Base-by-base conservation (phyloP, 2,329 filamentous ascomycete species). In the Fusarium ramigenum region DNA sequence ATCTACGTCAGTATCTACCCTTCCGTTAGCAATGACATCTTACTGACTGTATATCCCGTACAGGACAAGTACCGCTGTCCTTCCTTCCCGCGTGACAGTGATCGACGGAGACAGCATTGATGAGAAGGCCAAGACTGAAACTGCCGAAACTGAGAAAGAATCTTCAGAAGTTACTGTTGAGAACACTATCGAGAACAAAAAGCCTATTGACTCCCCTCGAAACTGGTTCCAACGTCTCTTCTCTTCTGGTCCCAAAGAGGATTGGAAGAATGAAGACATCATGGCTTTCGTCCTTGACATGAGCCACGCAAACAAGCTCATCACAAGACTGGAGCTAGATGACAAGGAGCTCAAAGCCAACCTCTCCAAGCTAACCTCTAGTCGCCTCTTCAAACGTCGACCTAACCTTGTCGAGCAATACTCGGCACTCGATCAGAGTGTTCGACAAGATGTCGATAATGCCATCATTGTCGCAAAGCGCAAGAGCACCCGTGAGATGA, bases 171-270 rank as follows among this genome's bases (percentile, higher is more conserved):
- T 12, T 19, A 9, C 1, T 6, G n/a, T 4, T 10, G 18, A 36
- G 19, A n/a, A 30, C 15, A 21, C 14, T 7, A 3, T 18, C 21
- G 7, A 19, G n/a, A 21, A 23, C 1, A 32, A 39, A 4, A 7
- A 25, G 10, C 2, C 14, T 12, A 10, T 19, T 5, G 1, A 9
- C 4, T 6, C 18, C 1, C 3, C 25, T 8, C 25, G 14, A 39
- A 43, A 28, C 19, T 67, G 63, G 63, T 23, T 67, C 14, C 50
- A 40, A 2, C 49, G 57, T 16, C 11, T 62, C 9, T 52, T 67
- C 23, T 47, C 50, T 15, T 4, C 18, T 8, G 28, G 16, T 19
- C 15, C 15, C 28, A 19, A 12, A 16, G n/a, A 47, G 5, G 23
- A 36, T 30, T 67, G 60, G 39, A 42, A 36, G 9, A 30, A 47